A percentile compares a stretch with the other conserved stretches of the same genome.
phyloP scores from a whole-genome alignment of 192 early-diverging fungal genomes.

The Linderina pennispora region DNA sequence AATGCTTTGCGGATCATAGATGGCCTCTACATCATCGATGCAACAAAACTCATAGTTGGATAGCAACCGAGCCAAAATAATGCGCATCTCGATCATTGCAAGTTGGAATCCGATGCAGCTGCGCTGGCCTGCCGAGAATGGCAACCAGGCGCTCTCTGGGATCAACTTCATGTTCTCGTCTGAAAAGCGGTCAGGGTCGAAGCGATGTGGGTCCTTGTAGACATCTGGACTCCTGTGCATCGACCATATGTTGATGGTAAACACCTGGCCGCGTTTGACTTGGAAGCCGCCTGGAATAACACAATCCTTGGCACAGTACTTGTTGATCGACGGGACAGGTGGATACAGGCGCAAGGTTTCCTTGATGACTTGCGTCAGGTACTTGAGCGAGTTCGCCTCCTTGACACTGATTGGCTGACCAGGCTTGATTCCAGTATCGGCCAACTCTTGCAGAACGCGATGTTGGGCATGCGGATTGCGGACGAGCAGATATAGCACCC shows the following conservation, averaged over 20 bases:
- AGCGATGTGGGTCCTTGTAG: constrained; percentile 33
- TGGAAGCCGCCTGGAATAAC: constrained; percentile 3
- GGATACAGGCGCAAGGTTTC: constrained; percentile 54
- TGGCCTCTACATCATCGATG: constrained; percentile 4
- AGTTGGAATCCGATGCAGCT: constrained; percentile 57
- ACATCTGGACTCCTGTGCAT: constrained; percentile 48
- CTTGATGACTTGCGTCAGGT: constrained; percentile 49
- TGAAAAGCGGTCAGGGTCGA: constrained; percentile 51
- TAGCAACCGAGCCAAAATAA: constrained; percentile 48
- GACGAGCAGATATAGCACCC: constrained; percentile 45
- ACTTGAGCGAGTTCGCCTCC: constrained; percentile 41
- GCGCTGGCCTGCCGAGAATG: constrained; percentile 46
- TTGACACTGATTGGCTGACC: constrained; percentile 8
- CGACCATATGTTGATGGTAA: constrained; percentile 13
- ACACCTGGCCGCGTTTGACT: constrained; percentile 33
- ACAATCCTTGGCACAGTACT: constrained; percentile 31
- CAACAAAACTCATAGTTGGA: constrained; percentile 39
- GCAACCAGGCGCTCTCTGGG: constrained; percentile 48
- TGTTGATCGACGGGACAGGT: constrained; percentile 15
- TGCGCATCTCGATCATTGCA: constrained; percentile 54
- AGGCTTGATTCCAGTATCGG: constrained; percentile 19
- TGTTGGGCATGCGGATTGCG: constrained; percentile 38
- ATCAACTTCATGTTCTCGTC: constrained; percentile 49
- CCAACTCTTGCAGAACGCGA: constrained; percentile 46
- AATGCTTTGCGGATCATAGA: neutral